These are phyloP conservation scores for Phytopythium boreale DNA, from an alignment of 352 stramenopile genomes.

Conservation along the genomic window DNA sequence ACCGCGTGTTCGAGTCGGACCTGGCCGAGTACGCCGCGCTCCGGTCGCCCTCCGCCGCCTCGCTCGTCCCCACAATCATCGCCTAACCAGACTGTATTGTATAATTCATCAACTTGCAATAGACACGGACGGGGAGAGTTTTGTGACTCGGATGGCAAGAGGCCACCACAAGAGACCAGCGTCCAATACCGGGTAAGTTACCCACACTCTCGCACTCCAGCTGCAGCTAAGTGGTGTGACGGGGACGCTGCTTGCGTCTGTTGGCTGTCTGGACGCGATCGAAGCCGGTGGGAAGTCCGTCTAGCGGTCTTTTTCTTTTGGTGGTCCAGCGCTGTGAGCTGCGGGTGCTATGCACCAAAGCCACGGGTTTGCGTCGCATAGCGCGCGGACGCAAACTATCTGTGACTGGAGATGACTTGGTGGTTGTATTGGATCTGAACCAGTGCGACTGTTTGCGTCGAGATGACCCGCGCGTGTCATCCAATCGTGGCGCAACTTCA, in stretches of 20 bases:
- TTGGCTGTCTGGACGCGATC: neutral
- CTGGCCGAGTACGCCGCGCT: neutral
- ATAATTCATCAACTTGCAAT: neutral
- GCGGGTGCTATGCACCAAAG: neutral
- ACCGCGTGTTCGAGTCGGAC: neutral
- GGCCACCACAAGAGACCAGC: neutral
- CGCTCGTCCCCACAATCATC: neutral
- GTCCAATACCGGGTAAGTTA: too few species aligned
- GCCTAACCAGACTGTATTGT: neutral
- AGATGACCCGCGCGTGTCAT: neutral
- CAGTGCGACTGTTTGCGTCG: neutral
- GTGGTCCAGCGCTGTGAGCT: neutral
- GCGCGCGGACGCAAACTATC: neutral
- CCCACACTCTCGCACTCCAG: neutral
- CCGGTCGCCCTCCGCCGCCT: neutral
- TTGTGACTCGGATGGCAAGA: neutral
- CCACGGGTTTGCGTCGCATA: neutral
- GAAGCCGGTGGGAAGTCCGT: neutral
- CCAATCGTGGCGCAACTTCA: neutral
- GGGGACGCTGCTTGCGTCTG: neutral
- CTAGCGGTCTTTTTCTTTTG: slow-evolving; percentile 4
- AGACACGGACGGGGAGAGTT: neutral
- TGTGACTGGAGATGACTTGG: neutral
- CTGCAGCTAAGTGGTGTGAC: neutral
- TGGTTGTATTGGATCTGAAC: neutral